Evolutionary conservation across 179 eudicot genomes (phyloP).

Genomic region (Amaranthus tricolor): DNA sequence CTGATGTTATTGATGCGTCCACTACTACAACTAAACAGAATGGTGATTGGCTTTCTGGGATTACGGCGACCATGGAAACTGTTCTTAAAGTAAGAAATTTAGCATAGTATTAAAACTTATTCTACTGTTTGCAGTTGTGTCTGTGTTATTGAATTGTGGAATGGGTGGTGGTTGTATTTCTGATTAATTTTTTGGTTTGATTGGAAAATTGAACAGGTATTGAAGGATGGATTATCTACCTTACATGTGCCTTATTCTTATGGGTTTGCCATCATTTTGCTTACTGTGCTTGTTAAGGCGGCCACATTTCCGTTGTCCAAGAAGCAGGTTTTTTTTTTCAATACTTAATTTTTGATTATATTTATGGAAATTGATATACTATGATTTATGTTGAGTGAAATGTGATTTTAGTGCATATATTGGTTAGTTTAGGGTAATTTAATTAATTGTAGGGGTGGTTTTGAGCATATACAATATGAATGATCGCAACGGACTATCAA

Average conservation of each 20-base stretch:
- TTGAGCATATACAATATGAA: no score
- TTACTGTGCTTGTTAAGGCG: slow-evolving; percentile 74
- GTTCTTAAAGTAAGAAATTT: slow-evolving; percentile 59
- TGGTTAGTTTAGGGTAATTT: no score
- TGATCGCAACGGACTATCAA: no score
- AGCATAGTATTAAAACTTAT: no score
- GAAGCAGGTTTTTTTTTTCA: slow-evolving; percentile 60
- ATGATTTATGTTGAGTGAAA: not conserved
- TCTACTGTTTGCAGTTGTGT: no score
- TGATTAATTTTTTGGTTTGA: not conserved
- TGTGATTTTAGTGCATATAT: no score
- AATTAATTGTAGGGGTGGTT: no score
- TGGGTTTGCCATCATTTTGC: slow-evolving; percentile 96
- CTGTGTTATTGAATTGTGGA: no score
- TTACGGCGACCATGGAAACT: slow-evolving; percentile 80
- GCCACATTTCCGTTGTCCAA: slow-evolving; percentile 89
- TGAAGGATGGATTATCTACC: slow-evolving; percentile 72
- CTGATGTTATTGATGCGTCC: slow-evolving; percentile 24
- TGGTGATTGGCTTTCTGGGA: slow-evolving; percentile 89
- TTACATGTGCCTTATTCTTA: slow-evolving; percentile 88
- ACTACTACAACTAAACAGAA: slow-evolving; percentile 47
- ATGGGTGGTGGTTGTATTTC: not conserved
- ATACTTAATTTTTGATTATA: not conserved
- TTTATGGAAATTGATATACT: not conserved
- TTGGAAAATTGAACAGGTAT: slow-evolving; percentile 46